A percentile compares a stretch with the other conserved stretches of the same genome.
phyloP scores from a whole-genome alignment of 176 grass and related monocot genomes.

The Hordeum marinum region DNA sequence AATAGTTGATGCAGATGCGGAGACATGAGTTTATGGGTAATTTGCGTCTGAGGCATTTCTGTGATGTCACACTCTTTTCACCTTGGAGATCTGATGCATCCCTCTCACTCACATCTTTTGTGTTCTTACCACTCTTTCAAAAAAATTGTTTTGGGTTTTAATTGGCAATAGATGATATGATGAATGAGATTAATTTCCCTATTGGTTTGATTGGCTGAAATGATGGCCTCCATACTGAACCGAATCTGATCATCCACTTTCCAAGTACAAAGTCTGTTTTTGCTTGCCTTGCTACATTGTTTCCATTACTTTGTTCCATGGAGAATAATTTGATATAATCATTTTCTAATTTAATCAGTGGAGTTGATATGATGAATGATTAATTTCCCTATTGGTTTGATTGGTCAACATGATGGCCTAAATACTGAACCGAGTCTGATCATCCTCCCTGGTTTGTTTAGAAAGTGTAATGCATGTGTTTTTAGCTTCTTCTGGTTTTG shows the following conservation, averaged over 20 bases:
- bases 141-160: not conserved
- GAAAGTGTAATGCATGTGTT: not conserved
- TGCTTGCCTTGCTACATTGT: not conserved
- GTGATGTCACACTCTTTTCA: slow-evolving; percentile 49
- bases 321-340: not conserved
- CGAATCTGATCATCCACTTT: slow-evolving; percentile 31
- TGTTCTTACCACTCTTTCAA: no score
- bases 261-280: not conserved
- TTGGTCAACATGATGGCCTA: not conserved
- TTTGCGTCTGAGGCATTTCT: slow-evolving; percentile 45
- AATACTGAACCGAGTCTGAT: not conserved
- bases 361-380: not conserved
- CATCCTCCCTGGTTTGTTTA: not conserved
- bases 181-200: slow-evolving; percentile 26
- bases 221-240: slow-evolving; percentile 45
- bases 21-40: slow-evolving; percentile 42
- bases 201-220: slow-evolving; percentile 45
- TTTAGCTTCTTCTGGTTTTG: not conserved
- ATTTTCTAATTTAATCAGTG: not conserved
- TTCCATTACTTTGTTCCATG: not conserved
- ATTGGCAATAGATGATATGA: not conserved
- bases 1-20: slow-evolving; percentile 25
- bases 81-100: slow-evolving; percentile 24
- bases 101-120: no score
- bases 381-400: not conserved